These are phyloP conservation scores for Polytrichum formosum DNA, from an alignment of 225 moss, liverwort and hornwort genomes.

Conservation along the genomic window DNA sequence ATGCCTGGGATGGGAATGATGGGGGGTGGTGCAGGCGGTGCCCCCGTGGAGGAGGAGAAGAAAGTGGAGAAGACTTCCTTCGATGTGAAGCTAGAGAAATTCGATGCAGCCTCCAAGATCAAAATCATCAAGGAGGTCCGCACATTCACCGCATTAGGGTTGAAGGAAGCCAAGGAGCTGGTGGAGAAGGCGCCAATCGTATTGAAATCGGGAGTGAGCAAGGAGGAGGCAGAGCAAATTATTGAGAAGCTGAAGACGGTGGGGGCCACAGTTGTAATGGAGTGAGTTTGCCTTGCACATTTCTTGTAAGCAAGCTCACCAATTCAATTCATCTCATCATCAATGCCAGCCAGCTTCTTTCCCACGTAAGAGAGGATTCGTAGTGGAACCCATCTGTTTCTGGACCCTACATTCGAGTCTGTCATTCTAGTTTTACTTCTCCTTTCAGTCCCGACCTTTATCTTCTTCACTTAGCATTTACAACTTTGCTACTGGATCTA, in stretches of 20 bases:
- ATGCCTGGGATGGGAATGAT: slow-evolving; percentile 73
- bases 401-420: too few relatives aligned
- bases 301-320: background rate
- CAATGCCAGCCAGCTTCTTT: too few relatives aligned
- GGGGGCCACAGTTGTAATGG: slow-evolving; percentile 89
- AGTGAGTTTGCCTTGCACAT: slow-evolving; percentile 31
- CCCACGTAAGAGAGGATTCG: too few relatives aligned
- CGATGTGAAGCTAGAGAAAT: slow-evolving; percentile 97
- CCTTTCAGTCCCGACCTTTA: too few relatives aligned
- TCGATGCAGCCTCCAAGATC: slow-evolving; percentile 86
- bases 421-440: too few relatives aligned
- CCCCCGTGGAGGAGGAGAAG: slow-evolving; percentile 66
- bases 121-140: slow-evolving; percentile 99
- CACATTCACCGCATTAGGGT: slow-evolving; percentile 87
- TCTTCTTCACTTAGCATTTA: too few relatives aligned
- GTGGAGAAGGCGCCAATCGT: slow-evolving; percentile 90
- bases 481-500: too few relatives aligned
- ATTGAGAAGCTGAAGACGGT: slow-evolving; percentile 93
- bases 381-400: too few relatives aligned
- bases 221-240: slow-evolving; percentile 96
- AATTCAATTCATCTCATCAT: background rate
- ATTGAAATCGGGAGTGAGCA: slow-evolving; percentile 88
- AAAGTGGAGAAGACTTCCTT: slow-evolving; percentile 90
- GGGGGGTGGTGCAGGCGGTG: slow-evolving; percentile 27
- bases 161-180: slow-evolving; percentile 98